A percentile compares a stretch with the other conserved stretches of the same genome.
phyloP scores from a whole-genome alignment of 2,329 filamentous ascomycete genomes.

The Stagonosporopsis chrysanthemi region DNA sequence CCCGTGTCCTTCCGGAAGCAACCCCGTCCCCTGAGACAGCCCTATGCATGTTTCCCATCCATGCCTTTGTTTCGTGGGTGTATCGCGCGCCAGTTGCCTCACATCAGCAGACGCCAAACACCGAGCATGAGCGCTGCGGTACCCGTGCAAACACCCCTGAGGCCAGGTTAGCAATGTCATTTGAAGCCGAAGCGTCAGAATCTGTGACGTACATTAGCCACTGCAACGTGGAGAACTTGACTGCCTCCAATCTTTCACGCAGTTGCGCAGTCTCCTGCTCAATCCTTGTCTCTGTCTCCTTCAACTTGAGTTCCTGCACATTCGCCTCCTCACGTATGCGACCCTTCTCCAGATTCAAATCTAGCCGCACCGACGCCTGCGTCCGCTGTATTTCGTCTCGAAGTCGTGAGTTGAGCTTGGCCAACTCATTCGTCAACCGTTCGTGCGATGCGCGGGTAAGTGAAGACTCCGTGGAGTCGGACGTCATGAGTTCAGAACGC shows the following conservation, averaged over 20 bases:
- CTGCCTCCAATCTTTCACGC: constrained; percentile 90
- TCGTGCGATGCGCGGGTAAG: constrained; percentile 91
- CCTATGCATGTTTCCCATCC: constrained; percentile 7
- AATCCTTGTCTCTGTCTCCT: constrained; percentile 98
- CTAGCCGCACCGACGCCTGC: constrained; percentile 88
- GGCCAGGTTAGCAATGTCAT: constrained; percentile 33
- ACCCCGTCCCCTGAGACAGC: constrained; percentile 11
- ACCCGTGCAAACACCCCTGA: constrained; percentile 70
- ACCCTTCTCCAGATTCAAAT: constrained; percentile 96
- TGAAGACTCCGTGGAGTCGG: constrained; percentile 89
- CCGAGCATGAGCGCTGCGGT: constrained; percentile 71
- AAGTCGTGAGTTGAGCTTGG: constrained; percentile 87
- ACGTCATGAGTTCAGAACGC: constrained; percentile 88
- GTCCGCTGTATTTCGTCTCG: constrained; percentile 94
- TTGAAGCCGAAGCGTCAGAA: background rate
- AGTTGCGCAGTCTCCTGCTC: constrained; percentile 95
- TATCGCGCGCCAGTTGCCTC: constrained; percentile 26
- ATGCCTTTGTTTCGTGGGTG: constrained; percentile 4
- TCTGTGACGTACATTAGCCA: constrained; percentile 85
- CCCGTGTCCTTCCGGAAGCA: constrained; percentile 13
- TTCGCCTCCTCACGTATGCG: constrained; percentile 96
- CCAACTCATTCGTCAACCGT: constrained; percentile 89
- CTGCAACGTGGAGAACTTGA: constrained; percentile 97
- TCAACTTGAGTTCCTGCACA: constrained; percentile 95
- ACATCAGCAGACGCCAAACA: constrained; percentile 73